A percentile compares a stretch with the other conserved stretches of the same genome.
Conservation (phyloP, 805 yeast genomes). For the Starmerella powellii region DNA sequence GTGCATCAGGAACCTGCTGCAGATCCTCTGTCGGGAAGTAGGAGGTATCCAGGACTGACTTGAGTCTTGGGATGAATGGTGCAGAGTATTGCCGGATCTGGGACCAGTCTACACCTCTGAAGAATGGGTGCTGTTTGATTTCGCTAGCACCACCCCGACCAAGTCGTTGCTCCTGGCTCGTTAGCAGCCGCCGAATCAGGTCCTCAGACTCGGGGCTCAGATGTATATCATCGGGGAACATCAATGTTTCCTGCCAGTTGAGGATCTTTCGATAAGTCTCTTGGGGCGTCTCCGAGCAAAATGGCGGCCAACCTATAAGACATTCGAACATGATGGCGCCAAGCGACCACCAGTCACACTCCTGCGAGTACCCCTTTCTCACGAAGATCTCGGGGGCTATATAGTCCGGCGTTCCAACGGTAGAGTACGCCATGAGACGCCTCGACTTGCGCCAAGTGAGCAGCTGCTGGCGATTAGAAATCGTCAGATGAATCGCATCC, state of each 20-base stretch:
- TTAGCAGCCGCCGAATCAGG: constrained; percentile 61
- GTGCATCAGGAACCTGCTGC: constrained; percentile 81
- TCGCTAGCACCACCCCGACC: constrained; percentile 93
- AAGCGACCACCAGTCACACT: constrained; percentile 96
- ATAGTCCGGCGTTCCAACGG: constrained; percentile 94
- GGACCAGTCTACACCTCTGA: constrained; percentile 93
- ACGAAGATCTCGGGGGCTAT: constrained; percentile 91
- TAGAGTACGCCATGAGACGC: constrained; percentile 86
- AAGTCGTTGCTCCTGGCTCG: constrained; percentile 64
- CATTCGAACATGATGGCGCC: constrained; percentile 97
- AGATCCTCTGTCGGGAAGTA: constrained; percentile 97
- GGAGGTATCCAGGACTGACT: constrained; percentile 88
- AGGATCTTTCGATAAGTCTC: constrained; percentile 85
- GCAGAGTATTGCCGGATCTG: constrained; percentile 79
- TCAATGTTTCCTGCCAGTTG: constrained; percentile 79
- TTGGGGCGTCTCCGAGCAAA: constrained; percentile 87
- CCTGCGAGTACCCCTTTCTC: constrained; percentile 91
- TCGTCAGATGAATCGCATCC: constrained; percentile 88
- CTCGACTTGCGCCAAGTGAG: constrained; percentile 93
- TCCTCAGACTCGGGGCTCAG: constrained; percentile 82
- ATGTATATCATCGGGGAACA: constrained; percentile 85
- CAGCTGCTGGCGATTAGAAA: constrained; percentile 88
- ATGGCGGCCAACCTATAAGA: constrained; percentile 94
- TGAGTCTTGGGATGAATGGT: constrained; percentile 83
- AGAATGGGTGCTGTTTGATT: constrained; percentile 80